Conservation (phyloP, 2,329 filamentous ascomycete genomes). For the Remersonia thermophila region DNA sequence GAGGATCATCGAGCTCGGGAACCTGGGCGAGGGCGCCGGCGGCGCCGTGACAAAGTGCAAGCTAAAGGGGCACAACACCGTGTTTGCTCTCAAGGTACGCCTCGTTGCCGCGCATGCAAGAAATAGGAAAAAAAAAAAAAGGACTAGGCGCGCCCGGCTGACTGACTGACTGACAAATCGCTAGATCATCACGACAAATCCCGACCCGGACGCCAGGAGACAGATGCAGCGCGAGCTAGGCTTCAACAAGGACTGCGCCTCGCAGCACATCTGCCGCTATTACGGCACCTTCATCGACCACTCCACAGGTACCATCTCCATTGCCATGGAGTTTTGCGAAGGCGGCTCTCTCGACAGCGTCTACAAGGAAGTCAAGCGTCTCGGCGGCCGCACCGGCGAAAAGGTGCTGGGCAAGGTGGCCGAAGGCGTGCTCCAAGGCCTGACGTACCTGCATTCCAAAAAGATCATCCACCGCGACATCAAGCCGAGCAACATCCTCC, state of each 20-base stretch:
- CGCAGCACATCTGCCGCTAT: slow-evolving; percentile 91
- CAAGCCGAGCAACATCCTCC: slow-evolving; percentile 92
- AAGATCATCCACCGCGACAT: slow-evolving; percentile 99
- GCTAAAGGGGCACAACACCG: slow-evolving; percentile 80
- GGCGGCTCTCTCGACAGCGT: slow-evolving; percentile 93
- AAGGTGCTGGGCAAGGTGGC: slow-evolving; percentile 96
- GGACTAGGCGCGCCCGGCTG: background rate
- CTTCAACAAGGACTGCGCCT: slow-evolving; percentile 96
- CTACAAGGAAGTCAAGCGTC: slow-evolving; percentile 91
- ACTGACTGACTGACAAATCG: too few species aligned
- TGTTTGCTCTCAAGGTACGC: slow-evolving; percentile 91
- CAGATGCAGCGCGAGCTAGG: slow-evolving; percentile 92
- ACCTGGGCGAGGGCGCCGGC: slow-evolving; percentile 85
- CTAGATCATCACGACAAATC: slow-evolving; percentile 94
- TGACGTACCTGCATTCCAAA: slow-evolving; percentile 89
- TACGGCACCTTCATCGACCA: slow-evolving; percentile 96
- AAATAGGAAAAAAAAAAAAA: too few species aligned
- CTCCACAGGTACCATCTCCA: slow-evolving; percentile 91
- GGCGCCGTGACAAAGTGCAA: slow-evolving; percentile 88
- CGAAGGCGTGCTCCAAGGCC: slow-evolving; percentile 81
- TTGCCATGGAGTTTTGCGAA: slow-evolving; percentile 98
- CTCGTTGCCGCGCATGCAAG: too few species aligned
- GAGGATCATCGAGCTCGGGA: slow-evolving; percentile 77
- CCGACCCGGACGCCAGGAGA: slow-evolving; percentile 94
- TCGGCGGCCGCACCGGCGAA: slow-evolving; percentile 88